Evolutionary conservation across 257 asterid genomes (phyloP), one percentile per base, ranked within the genome.

Genomic region (Coffea canephora): DNA sequence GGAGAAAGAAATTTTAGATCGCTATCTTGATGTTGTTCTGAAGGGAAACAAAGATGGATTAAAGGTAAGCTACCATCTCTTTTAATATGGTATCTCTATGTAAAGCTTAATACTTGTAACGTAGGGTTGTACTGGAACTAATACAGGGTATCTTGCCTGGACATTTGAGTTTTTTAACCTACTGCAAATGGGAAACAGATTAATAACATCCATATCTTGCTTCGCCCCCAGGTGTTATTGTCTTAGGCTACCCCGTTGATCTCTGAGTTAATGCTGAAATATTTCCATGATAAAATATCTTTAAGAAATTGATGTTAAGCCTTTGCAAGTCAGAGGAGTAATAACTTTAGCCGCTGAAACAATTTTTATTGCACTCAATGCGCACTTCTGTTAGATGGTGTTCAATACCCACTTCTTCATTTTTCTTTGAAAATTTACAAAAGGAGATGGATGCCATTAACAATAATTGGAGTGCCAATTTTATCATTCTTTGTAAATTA

Each of bases 31-130:
- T 11, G 91, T 93, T 80, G 98, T 96, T 86, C 76, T 96, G 84
- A 96, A 92, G 89, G 97, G 98, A 85, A 96, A 96, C 87, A 92
- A 84, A 89, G 99, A 96, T 79, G 99, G 99, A 8, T 82, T 96
- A 86, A 96, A 96, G 98, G 99, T 93, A 87, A 80, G 45, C 11
- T 75, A 11, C 69, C 57, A 2, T 49, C 13, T 49, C 27, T 46
- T 31, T 57, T 43, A 19, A 27, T 69, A 9, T 57, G 65, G 21
- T 12, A 2, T 1, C 8, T 39, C 46, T 34, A 21, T 39, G 4
- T 74, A 39, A 46, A 55, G 57, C 4, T 45, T 45, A 71, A 59
- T 39, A 73, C 14, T 15, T 19, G n/a, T 52, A 18, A 4, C 19
- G 4, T 2, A 34, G 46, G 21, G 23, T 34, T 67, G 41, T 31